A percentile compares a stretch with the other conserved stretches of the same genome.
Evolutionary conservation across 2,329 filamentous ascomycete genomes (phyloP).

Genomic region (Sclerotinia subarctica): DNA sequence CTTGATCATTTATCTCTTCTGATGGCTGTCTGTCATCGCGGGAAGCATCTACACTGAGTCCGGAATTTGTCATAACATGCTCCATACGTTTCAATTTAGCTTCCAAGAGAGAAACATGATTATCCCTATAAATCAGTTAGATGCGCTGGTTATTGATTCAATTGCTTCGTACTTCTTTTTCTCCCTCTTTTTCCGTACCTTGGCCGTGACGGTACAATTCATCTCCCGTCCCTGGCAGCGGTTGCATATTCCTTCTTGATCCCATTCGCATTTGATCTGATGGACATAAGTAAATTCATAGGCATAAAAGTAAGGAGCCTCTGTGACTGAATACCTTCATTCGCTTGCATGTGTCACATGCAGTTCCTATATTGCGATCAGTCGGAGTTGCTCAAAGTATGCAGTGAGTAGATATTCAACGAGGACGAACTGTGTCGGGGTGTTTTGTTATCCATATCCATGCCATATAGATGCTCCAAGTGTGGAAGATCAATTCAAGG

Average conservation of each 20-base stretch:
- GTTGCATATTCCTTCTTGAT: slow-evolving; percentile 26
- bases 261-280: slow-evolving; percentile 32
- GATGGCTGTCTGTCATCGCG: slow-evolving; percentile 21
- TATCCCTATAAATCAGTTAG: slow-evolving; percentile 16
- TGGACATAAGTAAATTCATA: slow-evolving; percentile 11
- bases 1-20: slow-evolving; percentile 27
- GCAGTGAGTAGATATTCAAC: not conserved
- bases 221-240: slow-evolving; percentile 27
- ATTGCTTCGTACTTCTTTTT: slow-evolving; percentile 26
- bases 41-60: slow-evolving; percentile 15
- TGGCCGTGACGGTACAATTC: slow-evolving; percentile 30
- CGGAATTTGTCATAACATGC: slow-evolving; percentile 27
- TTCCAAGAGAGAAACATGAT: slow-evolving; percentile 29
- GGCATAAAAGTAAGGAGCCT: not conserved
- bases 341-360: slow-evolving; percentile 32
- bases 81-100: slow-evolving; percentile 33
- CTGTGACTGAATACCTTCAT: slow-evolving; percentile 29
- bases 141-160: slow-evolving; percentile 15
- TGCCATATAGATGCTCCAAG: not conserved
- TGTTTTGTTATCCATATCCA: slow-evolving; percentile 10
- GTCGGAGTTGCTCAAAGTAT: not conserved
- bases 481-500: not conserved
- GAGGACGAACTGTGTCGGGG: slow-evolving; percentile 16
- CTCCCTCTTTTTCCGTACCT: slow-evolving; percentile 32
- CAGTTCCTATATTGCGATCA: slow-evolving; percentile 28